phyloP scores from a whole-genome alignment of 352 stramenopile species.

The Phytophthora niederhauseri region DNA sequence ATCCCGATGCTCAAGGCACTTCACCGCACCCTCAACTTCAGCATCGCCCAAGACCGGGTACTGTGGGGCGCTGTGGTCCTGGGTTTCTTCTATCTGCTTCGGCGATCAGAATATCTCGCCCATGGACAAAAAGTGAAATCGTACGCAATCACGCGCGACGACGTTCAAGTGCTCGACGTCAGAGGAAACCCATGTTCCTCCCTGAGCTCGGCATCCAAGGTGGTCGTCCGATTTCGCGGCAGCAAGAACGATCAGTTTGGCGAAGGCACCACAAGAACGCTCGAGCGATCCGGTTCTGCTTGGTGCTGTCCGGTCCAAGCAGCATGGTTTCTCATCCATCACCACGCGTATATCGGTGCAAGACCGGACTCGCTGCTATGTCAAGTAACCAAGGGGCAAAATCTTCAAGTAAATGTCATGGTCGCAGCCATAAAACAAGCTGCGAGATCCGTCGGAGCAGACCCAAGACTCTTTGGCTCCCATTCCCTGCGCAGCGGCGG shows the following conservation, averaged over 20 bases:
- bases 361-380: conserved; percentile 2
- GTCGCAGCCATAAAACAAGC: neutral
- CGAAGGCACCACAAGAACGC: neutral
- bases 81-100: too few species aligned
- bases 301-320: conserved; percentile 17
- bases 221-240: neutral
- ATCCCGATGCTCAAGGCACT: too few species aligned
- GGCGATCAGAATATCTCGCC: too few species aligned
- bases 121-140: too few species aligned
- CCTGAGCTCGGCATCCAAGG: too few species aligned
- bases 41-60: too few species aligned
- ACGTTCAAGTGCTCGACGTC: too few species aligned
- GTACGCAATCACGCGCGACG: too few species aligned
- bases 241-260: conserved; percentile 14
- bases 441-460: neutral
- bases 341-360: neutral
- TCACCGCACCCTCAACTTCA: too few species aligned
- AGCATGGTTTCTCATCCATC: conserved; percentile 3
- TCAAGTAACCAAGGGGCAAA: neutral
- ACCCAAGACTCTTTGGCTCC: conserved; percentile 2
- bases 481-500: conserved; percentile 1
- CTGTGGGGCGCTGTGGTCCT: too few species aligned
- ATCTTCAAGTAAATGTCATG: neutral
- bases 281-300: neutral
- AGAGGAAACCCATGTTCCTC: too few species aligned